Percentiles rank a stretch among this genome's conserved stretches.
These are phyloP conservation scores for Sanguinoderma infundibulare DNA, from an alignment of 1,284 basidiomycete species.

Conservation along the genomic window DNA sequence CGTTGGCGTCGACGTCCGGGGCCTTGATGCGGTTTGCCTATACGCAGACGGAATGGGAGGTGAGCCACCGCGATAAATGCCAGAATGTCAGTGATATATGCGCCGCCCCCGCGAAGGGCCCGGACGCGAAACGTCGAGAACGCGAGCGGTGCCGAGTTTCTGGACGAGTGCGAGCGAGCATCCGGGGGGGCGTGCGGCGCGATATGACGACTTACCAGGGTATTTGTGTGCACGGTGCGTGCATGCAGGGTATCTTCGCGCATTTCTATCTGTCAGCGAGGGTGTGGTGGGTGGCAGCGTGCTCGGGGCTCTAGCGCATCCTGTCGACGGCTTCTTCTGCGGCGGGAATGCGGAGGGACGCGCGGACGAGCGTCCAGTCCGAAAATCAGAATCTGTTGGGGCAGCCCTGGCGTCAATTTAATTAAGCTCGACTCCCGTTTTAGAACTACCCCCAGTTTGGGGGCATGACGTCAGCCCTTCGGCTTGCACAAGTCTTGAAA, in stretches of 20 bases:
- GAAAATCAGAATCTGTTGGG: too few species aligned
- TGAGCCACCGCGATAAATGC: neutral
- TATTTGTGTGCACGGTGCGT: conserved; percentile 2
- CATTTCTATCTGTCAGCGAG: neutral
- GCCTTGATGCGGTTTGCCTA: conserved; percentile 8
- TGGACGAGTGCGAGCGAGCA: neutral
- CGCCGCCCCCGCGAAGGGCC: neutral
- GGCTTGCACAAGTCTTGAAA: neutral
- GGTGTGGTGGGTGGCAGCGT: neutral
- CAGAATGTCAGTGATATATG: neutral
- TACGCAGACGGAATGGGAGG: neutral
- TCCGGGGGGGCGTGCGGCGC: neutral
- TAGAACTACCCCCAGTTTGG: neutral
- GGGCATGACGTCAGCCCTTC: neutral
- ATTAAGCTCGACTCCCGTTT: neutral
- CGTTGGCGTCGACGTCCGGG: neutral
- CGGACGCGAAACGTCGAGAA: neutral
- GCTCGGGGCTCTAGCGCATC: neutral
- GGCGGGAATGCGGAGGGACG: neutral
- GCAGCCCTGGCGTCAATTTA: too few species aligned
- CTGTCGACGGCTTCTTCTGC: neutral
- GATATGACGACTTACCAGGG: conserved; percentile 5
- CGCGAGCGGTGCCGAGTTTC: neutral
- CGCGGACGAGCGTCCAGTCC: neutral
- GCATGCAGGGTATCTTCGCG: conserved; percentile 1